These are phyloP conservation scores for Coemansia sp. DNA, from an alignment of 192 early-diverging fungal genomes.

Conservation along the genomic window DNA sequence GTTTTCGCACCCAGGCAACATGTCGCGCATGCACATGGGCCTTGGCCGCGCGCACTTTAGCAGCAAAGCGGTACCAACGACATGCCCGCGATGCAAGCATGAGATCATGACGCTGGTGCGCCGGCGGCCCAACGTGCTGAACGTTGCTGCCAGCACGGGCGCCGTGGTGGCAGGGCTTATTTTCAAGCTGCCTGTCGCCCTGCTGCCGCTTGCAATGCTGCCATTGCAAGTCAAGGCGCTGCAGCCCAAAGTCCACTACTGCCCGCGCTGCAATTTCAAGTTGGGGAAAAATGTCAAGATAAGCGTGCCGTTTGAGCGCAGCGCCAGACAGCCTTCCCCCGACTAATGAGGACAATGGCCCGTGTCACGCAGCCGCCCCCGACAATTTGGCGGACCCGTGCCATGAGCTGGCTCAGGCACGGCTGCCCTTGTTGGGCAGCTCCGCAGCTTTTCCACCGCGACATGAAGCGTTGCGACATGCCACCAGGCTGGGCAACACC, in stretches of 20 bases:
- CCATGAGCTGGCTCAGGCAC: slow-evolving; percentile 2
- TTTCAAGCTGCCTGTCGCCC: slow-evolving; percentile 19
- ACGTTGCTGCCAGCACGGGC: slow-evolving; percentile 24
- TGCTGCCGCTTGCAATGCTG: slow-evolving; percentile 35
- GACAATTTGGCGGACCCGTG: not conserved
- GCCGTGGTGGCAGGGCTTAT: slow-evolving; percentile 26
- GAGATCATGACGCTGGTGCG: slow-evolving; percentile 36
- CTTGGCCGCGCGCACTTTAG: slow-evolving; percentile 24
- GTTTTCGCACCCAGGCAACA: slow-evolving; percentile 22
- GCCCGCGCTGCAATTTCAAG: slow-evolving; percentile 42
- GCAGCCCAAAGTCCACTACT: slow-evolving; percentile 32
- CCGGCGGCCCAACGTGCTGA: slow-evolving; percentile 24
- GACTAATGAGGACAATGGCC: not conserved
- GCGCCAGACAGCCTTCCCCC: not conserved
- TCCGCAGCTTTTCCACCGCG: not conserved
- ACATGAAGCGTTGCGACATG: not conserved
- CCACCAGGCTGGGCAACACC: not conserved
- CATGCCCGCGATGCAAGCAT: slow-evolving; percentile 34
- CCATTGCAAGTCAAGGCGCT: slow-evolving; percentile 42
- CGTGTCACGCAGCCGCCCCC: not conserved
- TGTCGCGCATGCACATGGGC: slow-evolving; percentile 4
- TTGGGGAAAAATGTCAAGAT: slow-evolving; percentile 43
- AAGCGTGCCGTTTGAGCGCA: slow-evolving; percentile 9
- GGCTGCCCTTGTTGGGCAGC: not conserved
- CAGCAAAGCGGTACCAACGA: slow-evolving; percentile 28